phyloP scores from a whole-genome alignment of 768 basidiomycete genomes.

The Lactarius hengduanensis region DNA sequence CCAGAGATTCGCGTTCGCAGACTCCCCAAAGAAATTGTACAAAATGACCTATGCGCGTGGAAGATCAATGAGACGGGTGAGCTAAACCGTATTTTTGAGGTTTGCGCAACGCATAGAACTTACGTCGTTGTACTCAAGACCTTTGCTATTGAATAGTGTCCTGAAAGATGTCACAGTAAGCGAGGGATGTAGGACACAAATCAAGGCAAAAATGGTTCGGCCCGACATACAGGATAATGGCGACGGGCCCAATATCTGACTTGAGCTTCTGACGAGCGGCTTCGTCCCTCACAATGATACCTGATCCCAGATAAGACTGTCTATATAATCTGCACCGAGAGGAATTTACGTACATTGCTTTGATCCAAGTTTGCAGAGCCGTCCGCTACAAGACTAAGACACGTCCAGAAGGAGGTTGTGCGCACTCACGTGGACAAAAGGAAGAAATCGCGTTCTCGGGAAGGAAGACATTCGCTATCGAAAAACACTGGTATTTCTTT shows the following conservation, averaged over 20 bases:
- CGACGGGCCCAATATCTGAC: constrained; percentile 51
- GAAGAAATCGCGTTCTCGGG: constrained; percentile 10
- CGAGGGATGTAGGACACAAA: too few species aligned
- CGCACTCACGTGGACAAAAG: neutral
- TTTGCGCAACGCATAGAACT: too few species aligned
- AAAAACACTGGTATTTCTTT: constrained; percentile 61
- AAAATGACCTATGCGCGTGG: constrained; percentile 54
- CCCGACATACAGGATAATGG: too few species aligned
- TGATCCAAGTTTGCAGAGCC: constrained; percentile 57
- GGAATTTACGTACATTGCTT: constrained; percentile 51
- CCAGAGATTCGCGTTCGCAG: constrained; percentile 39
- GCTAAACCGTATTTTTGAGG: neutral
- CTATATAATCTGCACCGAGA: neutral
- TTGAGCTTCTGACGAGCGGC: constrained; percentile 47
- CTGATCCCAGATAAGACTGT: constrained; percentile 36
- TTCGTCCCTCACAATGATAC: constrained; percentile 68
- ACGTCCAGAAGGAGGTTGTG: neutral
- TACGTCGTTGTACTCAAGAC: too few species aligned
- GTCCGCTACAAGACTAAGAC: constrained; percentile 37
- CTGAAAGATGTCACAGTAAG: too few species aligned
- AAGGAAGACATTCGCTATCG: constrained; percentile 41
- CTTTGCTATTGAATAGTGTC: too few species aligned
- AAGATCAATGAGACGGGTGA: neutral
- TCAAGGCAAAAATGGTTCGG: too few species aligned
- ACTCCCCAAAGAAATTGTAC: constrained; percentile 75